Conservation (phyloP, 2,329 filamentous ascomycete genomes). For the Trichoderma oligosporum region DNA sequence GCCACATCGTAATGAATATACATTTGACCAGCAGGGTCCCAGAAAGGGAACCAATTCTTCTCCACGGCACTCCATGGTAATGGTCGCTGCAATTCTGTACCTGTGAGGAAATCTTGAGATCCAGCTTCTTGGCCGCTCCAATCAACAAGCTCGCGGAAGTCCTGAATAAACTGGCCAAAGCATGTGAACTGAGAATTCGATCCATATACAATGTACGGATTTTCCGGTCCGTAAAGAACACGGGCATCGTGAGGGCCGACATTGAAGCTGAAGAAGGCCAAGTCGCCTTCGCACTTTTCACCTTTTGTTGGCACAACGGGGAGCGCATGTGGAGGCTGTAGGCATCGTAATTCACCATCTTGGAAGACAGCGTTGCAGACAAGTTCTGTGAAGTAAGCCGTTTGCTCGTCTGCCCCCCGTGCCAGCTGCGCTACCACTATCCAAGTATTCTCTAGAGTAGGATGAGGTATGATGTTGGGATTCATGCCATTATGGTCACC, state of each 20-base stretch:
- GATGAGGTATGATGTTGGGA: constrained; percentile 57
- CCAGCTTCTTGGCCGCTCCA: constrained; percentile 33
- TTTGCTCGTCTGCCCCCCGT: constrained; percentile 26
- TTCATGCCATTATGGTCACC: constrained; percentile 41
- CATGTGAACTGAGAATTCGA: constrained; percentile 53
- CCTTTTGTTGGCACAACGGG: constrained; percentile 45
- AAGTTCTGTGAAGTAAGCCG: constrained; percentile 41
- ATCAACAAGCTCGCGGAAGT: constrained; percentile 48
- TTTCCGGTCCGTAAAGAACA: constrained; percentile 51
- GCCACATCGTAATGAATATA: constrained; percentile 53
- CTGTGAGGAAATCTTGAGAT: constrained; percentile 37
- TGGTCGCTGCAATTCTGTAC: constrained; percentile 52
- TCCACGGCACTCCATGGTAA: constrained; percentile 44
- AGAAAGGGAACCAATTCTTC: constrained; percentile 63
- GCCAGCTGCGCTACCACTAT: constrained; percentile 49
- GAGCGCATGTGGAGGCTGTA: constrained; percentile 38
- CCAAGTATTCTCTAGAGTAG: constrained; percentile 43
- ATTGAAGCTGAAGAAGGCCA: constrained; percentile 41
- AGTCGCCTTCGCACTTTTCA: constrained; percentile 43
- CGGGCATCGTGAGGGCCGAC: constrained; percentile 57
- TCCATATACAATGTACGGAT: constrained; percentile 51
- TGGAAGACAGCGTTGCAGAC: constrained; percentile 49
- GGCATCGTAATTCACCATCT: constrained; percentile 41
- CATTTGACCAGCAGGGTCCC: constrained; percentile 44
- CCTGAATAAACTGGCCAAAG: constrained; percentile 55